phyloP scores from a whole-genome alignment of 2,329 filamentous ascomycete species.

The Fusarium pilosicola region DNA sequence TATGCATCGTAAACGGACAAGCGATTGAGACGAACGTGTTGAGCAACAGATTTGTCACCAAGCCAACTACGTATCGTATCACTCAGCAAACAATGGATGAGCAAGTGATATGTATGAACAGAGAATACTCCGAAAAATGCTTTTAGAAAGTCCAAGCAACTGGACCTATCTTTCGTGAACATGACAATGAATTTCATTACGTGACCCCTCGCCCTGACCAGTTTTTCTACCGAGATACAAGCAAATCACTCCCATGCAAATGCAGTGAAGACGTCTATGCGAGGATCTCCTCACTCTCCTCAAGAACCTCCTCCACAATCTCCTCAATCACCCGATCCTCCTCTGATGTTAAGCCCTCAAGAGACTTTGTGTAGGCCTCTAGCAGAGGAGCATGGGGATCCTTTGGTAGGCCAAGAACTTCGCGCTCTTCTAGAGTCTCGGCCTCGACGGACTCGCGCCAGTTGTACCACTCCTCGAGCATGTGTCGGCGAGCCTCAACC shows the following conservation, averaged over 20 bases:
- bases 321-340: slow-evolving; percentile 87
- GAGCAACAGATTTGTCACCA: not conserved
- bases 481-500: slow-evolving; percentile 83
- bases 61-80: not conserved
- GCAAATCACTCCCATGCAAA: slow-evolving; percentile 46
- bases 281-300: slow-evolving; percentile 85
- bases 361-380: slow-evolving; percentile 63
- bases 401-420: slow-evolving; percentile 71
- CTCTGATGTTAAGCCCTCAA: slow-evolving; percentile 66
- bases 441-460: slow-evolving; percentile 82
- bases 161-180: slow-evolving; percentile 39
- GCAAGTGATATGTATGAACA: slow-evolving; percentile 7
- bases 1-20: not conserved
- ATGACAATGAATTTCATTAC: slow-evolving; percentile 48
- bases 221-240: slow-evolving; percentile 50
- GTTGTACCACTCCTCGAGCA: slow-evolving; percentile 87
- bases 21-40: not conserved
- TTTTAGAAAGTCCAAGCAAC: slow-evolving; percentile 35
- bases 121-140: slow-evolving; percentile 31
- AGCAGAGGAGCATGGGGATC: slow-evolving; percentile 71
- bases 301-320: slow-evolving; percentile 82
- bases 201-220: slow-evolving; percentile 46
- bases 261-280: slow-evolving; percentile 47
- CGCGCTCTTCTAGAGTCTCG: slow-evolving; percentile 77
- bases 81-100: not conserved